phyloP scores from a whole-genome alignment of 2,329 filamentous ascomycete species.

The Colletotrichum euphorbiae region DNA sequence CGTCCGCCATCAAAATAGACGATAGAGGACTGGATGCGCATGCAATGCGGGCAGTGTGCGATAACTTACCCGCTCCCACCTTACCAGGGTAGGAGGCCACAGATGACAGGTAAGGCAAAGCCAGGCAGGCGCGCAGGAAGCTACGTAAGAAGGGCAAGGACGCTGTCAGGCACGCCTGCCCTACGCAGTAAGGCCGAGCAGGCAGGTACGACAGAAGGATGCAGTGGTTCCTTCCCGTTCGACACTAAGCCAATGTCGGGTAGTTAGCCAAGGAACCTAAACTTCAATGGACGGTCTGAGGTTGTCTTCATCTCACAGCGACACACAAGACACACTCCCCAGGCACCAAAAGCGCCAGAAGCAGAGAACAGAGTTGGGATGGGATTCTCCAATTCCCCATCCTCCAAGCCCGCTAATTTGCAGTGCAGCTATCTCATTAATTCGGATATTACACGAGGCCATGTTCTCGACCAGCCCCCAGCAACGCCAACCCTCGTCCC shows the following conservation, averaged over 20 bases:
- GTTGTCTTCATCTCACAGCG: slow-evolving; percentile 17
- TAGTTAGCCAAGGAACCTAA: slow-evolving; percentile 15
- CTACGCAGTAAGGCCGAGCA: neutral
- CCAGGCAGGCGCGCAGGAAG: neutral
- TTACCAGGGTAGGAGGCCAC: neutral
- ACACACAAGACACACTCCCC: neutral
- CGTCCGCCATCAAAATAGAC: neutral
- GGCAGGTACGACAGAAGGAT: neutral
- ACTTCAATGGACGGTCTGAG: slow-evolving; percentile 1
- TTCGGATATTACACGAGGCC: neutral
- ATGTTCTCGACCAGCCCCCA: too few species aligned
- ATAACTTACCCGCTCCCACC: neutral
- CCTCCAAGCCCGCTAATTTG: neutral
- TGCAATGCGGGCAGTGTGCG: slow-evolving; percentile 1
- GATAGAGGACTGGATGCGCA: neutral
- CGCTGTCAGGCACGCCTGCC: neutral
- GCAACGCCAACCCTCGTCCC: too few species aligned
- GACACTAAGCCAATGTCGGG: slow-evolving; percentile 16
- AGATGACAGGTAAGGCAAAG: too few species aligned
- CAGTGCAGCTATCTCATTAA: neutral
- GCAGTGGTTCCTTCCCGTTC: slow-evolving; percentile 14
- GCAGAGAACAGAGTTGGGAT: slow-evolving; percentile 17
- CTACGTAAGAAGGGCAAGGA: neutral
- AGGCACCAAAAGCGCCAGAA: slow-evolving; percentile 2
- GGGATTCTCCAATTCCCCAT: slow-evolving; percentile 24